phyloP scores from a whole-genome alignment of 164 flowering plant genomes.

The Brasenia schreberi region DNA sequence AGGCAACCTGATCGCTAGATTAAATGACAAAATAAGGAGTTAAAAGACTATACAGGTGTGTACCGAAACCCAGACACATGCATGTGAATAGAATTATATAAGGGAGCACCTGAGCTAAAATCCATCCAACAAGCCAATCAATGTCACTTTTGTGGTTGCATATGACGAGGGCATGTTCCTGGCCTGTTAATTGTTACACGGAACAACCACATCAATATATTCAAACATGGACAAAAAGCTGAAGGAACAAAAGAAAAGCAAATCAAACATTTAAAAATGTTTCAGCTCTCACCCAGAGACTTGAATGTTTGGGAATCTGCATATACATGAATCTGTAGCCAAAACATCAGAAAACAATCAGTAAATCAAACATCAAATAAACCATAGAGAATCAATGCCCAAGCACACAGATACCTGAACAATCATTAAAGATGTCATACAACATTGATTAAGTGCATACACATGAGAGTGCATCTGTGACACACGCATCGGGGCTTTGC shows the following conservation, averaged over 20 bases:
- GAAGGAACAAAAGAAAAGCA: not conserved
- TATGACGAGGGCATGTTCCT: constrained; percentile 78
- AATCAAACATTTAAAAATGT: not conserved
- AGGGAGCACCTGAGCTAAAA: constrained; percentile 69
- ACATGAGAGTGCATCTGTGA: no score
- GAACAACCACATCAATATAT: not conserved
- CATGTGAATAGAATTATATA: not conserved
- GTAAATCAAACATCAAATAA: no score
- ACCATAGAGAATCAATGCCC: no score
- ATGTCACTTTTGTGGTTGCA: constrained; percentile 87
- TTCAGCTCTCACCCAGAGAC: constrained; percentile 53
- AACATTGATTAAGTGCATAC: no score
- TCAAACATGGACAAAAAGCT: not conserved
- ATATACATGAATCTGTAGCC: constrained; percentile 56
- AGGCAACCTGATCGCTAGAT: constrained; percentile 88
- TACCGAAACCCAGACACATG: not conserved
- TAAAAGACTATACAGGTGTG: no score
- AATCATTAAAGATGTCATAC: no score
- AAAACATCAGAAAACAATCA: not conserved
- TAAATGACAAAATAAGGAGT: not conserved
- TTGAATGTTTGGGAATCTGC: constrained; percentile 58
- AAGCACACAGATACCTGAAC: no score
- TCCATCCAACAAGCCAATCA: constrained; percentile 99
- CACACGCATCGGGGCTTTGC: no score
- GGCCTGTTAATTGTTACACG: constrained; percentile 38